These are phyloP conservation scores for Sedum album DNA, from an alignment of 164 flowering plant genomes.

Conservation along the genomic window DNA sequence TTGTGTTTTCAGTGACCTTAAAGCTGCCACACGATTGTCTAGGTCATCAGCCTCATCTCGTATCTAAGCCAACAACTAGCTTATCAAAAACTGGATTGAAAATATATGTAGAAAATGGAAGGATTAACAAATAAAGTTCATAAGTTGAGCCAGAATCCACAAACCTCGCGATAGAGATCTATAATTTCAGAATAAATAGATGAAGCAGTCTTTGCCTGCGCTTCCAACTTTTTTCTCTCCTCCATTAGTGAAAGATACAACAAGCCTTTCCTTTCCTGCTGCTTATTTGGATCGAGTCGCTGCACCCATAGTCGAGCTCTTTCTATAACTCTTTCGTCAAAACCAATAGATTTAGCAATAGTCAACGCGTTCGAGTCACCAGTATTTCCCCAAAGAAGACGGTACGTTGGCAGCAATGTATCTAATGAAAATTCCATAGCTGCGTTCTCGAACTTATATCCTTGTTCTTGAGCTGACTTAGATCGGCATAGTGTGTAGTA, in stretches of 20 bases:
- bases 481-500: slow-evolving; percentile 88
- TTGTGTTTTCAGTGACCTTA: slow-evolving; percentile 49
- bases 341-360: slow-evolving; percentile 76
- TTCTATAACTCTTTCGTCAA: slow-evolving; percentile 49
- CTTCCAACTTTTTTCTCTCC: slow-evolving; percentile 57
- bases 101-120: background rate
- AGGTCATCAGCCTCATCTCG: slow-evolving; percentile 61
- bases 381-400: slow-evolving; percentile 71
- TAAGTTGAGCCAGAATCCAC: slow-evolving; percentile 4
- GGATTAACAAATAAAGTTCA: background rate
- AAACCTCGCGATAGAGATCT: slow-evolving; percentile 67
- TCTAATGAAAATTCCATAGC: slow-evolving; percentile 85
- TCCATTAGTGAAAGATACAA: slow-evolving; percentile 62
- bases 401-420: slow-evolving; percentile 72
- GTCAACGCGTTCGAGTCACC: slow-evolving; percentile 85
- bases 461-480: slow-evolving; percentile 56
- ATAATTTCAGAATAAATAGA: slow-evolving; percentile 54
- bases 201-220: slow-evolving; percentile 50
- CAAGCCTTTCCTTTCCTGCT: slow-evolving; percentile 49
- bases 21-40: slow-evolving; percentile 50
- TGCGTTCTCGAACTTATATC: slow-evolving; percentile 82
- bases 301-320: slow-evolving; percentile 67
- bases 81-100: background rate
- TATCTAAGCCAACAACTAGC: slow-evolving; percentile 29
- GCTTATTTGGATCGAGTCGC: slow-evolving; percentile 52